A percentile compares a stretch with the other conserved stretches of the same genome.
Evolutionary conservation across 1,139 yeast genomes (phyloP).

Genomic region (Starmera stellimalicola): DNA sequence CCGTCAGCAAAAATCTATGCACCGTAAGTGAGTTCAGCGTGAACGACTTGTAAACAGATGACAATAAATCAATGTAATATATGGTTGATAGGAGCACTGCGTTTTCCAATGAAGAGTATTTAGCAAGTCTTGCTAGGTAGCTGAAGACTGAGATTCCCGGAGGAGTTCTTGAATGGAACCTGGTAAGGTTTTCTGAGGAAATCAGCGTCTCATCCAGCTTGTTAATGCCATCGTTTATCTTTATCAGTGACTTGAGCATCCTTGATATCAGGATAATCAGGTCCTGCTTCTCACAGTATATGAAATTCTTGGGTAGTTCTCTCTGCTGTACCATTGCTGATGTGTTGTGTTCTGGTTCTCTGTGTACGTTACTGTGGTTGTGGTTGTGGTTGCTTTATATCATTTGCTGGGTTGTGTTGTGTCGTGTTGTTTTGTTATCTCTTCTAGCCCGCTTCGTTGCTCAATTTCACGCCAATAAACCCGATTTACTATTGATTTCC

Average conservation of each 20-base stretch:
- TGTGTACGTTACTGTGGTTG: too few species aligned
- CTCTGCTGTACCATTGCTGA: conserved; percentile 1
- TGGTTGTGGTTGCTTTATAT: too few species aligned
- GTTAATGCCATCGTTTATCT: conserved; percentile 47
- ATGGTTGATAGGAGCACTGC: conserved; percentile 74
- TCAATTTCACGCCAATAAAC: too few species aligned
- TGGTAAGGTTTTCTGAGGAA: conserved; percentile 42
- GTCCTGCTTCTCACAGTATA: conserved; percentile 61
- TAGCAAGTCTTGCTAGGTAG: conserved; percentile 67
- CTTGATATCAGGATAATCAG: conserved; percentile 64
- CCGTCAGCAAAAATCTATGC: conserved; percentile 82
- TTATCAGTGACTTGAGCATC: conserved; percentile 67
- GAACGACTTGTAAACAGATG: conserved; percentile 71
- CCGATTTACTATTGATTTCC: too few species aligned
- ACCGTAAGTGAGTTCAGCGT: conserved; percentile 86
- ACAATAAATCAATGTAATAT: conserved; percentile 78
- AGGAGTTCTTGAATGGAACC: conserved; percentile 90
- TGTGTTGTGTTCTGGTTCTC: too few species aligned
- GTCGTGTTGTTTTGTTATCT: neutral
- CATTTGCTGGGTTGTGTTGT: neutral
- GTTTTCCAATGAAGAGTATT: conserved; percentile 78
- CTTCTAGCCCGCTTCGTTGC: too few species aligned
- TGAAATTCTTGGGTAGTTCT: conserved; percentile 46
- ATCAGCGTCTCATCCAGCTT: conserved; percentile 10
- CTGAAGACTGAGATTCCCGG: conserved; percentile 78